Conservation (phyloP, 108 stramenopile genomes). For the Licmophora abbreviata region DNA sequence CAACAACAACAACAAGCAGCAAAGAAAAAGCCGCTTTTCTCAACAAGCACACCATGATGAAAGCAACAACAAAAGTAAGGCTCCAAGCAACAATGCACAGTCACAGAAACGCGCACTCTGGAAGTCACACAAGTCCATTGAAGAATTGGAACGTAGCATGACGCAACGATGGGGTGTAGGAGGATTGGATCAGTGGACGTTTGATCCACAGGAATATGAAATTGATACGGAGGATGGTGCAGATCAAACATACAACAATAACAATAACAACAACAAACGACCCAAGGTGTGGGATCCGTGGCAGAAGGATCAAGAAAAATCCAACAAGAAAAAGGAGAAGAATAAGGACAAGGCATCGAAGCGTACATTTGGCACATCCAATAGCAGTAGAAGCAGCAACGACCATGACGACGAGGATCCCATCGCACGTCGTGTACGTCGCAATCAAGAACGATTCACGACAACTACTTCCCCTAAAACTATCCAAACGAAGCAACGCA, state of each 20-base stretch:
- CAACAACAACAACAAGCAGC: too few species aligned
- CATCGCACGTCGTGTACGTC: slow-evolving; percentile 27
- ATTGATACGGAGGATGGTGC: slow-evolving; percentile 5
- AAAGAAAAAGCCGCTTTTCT: slow-evolving; percentile 22
- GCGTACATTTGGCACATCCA: background rate
- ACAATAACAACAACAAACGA: slow-evolving; percentile 6
- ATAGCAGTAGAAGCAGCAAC: background rate
- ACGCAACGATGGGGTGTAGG: slow-evolving; percentile 56
- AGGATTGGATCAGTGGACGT: slow-evolving; percentile 5
- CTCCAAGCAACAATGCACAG: background rate
- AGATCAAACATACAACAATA: slow-evolving; percentile 2
- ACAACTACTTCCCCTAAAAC: background rate
- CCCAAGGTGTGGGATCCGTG: slow-evolving; percentile 38
- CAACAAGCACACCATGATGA: slow-evolving; percentile 22
- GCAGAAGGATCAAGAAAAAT: slow-evolving; percentile 25
- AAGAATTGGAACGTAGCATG: slow-evolving; percentile 64
- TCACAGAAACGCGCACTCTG: slow-evolving; percentile 5
- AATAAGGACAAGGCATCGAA: background rate
- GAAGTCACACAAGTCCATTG: slow-evolving; percentile 51
- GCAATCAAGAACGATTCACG: slow-evolving; percentile 28
- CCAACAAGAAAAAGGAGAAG: slow-evolving; percentile 1
- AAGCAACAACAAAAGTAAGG: background rate
- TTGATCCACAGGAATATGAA: slow-evolving; percentile 10
- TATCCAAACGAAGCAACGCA: background rate
- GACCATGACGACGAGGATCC: slow-evolving; percentile 15